A percentile compares a stretch with the other conserved stretches of the same genome.
Evolutionary conservation across 2,329 filamentous ascomycete genomes (phyloP).

Genomic region (Curvularia sp.): DNA sequence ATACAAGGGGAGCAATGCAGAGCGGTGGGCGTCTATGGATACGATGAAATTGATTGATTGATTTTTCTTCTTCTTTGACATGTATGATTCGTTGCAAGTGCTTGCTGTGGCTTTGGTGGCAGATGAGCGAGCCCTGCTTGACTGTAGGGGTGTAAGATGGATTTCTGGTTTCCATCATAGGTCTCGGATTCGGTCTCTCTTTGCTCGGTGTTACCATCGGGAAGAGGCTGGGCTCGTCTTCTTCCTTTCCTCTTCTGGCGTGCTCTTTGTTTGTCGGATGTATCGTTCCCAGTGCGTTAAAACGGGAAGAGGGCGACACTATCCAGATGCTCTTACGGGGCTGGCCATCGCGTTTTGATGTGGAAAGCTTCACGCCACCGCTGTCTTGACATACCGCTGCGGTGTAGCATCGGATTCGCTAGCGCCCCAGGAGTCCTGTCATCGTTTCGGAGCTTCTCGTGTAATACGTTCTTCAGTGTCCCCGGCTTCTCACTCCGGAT

Average conservation of each 20-base stretch:
- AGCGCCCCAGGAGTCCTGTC: too few relatives aligned
- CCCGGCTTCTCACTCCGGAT: conserved; percentile 12
- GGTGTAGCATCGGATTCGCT: background rate
- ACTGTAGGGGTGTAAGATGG: background rate
- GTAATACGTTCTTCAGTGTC: background rate
- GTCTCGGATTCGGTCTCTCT: background rate
- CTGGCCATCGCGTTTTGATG: background rate
- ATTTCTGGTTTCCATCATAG: background rate
- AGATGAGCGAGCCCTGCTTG: background rate
- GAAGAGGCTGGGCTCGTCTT: background rate
- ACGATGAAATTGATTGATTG: background rate
- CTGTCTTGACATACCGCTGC: background rate
- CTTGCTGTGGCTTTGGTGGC: background rate
- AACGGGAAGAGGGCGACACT: background rate
- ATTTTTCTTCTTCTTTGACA: background rate
- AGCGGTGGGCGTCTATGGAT: background rate
- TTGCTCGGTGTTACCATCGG: background rate
- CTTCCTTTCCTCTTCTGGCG: background rate
- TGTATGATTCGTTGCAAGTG: background rate
- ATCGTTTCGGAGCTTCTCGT: too few relatives aligned
- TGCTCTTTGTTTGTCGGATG: background rate
- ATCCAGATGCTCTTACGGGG: background rate
- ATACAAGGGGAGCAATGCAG: background rate
- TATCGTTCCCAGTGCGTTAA: background rate
- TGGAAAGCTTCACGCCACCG: background rate